Evolutionary conservation across 306 rosid species (phyloP), one percentile per base, ranked within the genome.

Genomic region (Crataegus laevigata): DNA sequence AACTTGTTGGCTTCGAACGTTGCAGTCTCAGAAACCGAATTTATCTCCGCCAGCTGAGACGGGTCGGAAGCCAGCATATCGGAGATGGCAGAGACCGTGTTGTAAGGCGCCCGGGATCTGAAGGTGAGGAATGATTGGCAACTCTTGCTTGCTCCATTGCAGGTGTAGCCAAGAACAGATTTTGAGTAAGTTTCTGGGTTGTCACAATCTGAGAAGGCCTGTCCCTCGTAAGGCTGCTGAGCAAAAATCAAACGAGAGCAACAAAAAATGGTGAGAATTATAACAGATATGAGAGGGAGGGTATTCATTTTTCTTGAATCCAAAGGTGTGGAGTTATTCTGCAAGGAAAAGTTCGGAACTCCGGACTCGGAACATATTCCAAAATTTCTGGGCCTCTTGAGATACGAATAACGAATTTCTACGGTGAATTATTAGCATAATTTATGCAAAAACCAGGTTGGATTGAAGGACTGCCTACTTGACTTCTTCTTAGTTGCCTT

Each of bases 81-180:
- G 3, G 98, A 90, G 18, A 94, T 91, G 74, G 90, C 71, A 50
- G 88, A 78, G 57, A 94, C 90, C 5, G 89, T 75, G 74, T 65
- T 81, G 81, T 88, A 91, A 13, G 93, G 84, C 26, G 93, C 84
- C 66, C 75, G 87, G 14, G 97, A 78, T 81, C 91, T 86, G 87
- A 90, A 94, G 65, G 96, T 91, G 70, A 94, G 90, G 74, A 87
- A 94, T 11, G 94, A 58, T 55, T 86, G 89, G 87, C 97, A 94
- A n/a, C 73, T 88, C n/a, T 21, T 84, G 68, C 81, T 85, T 9
- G 71, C 22, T 25, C 97, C 90, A 63, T 90, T 88, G 68, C 94
- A 91, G 54, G 54, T 76, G 86, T 91, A 94, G 21, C 98, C 98
- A 3, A 83, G 84, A 61, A 82, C 87, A 1, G 97, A 89, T 5